phyloP scores from a whole-genome alignment of 768 basidiomycete species.

The Trametes elegans region DNA sequence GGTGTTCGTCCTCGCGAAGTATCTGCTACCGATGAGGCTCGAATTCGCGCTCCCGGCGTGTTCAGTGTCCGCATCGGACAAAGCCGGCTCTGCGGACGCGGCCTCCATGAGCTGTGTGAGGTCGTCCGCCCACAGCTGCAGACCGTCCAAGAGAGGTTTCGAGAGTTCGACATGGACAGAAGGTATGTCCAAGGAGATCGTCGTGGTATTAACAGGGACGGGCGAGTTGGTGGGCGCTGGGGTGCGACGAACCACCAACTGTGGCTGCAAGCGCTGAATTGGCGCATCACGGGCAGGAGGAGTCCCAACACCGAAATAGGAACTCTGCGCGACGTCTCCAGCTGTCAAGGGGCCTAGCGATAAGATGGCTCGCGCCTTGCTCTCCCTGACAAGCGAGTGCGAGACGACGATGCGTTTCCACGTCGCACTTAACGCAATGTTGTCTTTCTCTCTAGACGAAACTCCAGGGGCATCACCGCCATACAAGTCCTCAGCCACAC shows the following conservation, averaged over 20 bases:
- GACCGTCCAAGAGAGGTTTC: conserved; percentile 66
- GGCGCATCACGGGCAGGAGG: not conserved
- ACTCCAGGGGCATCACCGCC: not conserved
- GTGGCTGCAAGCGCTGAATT: conserved; percentile 21
- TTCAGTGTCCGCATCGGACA: conserved; percentile 27
- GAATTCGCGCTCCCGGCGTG: conserved; percentile 48
- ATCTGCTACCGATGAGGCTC: conserved; percentile 78
- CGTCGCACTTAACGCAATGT: conserved; percentile 38
- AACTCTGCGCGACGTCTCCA: not conserved
- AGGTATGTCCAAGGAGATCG: conserved; percentile 46
- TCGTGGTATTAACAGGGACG: conserved; percentile 12
- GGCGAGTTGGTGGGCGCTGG: not conserved
- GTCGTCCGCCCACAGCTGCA: conserved; percentile 92
- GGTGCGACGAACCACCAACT: not conserved
- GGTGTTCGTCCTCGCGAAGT: conserved; percentile 49
- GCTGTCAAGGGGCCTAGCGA: conserved; percentile 45
- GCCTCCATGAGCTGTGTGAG: conserved; percentile 67
- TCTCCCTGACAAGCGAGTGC: conserved; percentile 40
- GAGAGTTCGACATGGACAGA: conserved; percentile 58
- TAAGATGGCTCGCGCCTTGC: conserved; percentile 44
- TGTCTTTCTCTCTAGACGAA: not conserved
- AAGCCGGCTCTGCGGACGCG: conserved; percentile 26
- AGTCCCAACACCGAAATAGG: conserved; percentile 17
- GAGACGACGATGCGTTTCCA: conserved; percentile 49
- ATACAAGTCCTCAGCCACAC: conserved; percentile 19